Evolutionary conservation across 83 land plant species (phyloP), one percentile per base, ranked within the genome.

Genomic region (Picea abies): DNA sequence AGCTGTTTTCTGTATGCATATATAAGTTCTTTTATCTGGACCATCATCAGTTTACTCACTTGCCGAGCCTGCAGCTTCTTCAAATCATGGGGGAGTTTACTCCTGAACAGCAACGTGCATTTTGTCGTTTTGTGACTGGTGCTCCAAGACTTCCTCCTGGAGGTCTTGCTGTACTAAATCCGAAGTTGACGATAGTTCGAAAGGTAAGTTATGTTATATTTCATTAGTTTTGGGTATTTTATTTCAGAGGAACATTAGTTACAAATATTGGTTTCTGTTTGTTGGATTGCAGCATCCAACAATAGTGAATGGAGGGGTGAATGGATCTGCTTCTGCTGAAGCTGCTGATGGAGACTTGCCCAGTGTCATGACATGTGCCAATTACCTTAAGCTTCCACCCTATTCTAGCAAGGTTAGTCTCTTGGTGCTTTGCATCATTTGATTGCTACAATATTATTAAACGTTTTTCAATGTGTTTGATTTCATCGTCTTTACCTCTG

Each of bases 301-400:
- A 47, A 83, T 87, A 60, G 72, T 75, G 29, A 92, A 78, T 56
- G 81, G 87, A 15, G 87, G 90, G 35, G 69, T 86, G 6, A 93
- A 91, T 84, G 93, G 86, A 22, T 73, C 90, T 76, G 98, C 92
- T 10, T 79, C 90, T 32, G 88, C 92, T 16, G 98, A 97, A 80
- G 84, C 52, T 22, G 90, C 86, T 1, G 99, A 98, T 86, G 86
- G 85, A 63, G 99, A 96, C 62, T 79, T 98, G 81, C 99, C 99
- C 5, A 98, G 99, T 84, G 99, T 93, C 5, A 98, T 98, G 99
- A 98, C 99, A 20, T 98, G 99, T 84, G 96, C 95, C 25, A 98
- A 98, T 83, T 98, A 98, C 84, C 90, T 98, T 76, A 98, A 98
- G 87, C 89, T 98, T 72, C 99, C 99, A 8, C 93, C 99, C 58